Evolutionary conservation across 768 basidiomycete species (phyloP), one percentile per base, ranked within the genome.

Genomic region (Hygrocybe punicea): DNA sequence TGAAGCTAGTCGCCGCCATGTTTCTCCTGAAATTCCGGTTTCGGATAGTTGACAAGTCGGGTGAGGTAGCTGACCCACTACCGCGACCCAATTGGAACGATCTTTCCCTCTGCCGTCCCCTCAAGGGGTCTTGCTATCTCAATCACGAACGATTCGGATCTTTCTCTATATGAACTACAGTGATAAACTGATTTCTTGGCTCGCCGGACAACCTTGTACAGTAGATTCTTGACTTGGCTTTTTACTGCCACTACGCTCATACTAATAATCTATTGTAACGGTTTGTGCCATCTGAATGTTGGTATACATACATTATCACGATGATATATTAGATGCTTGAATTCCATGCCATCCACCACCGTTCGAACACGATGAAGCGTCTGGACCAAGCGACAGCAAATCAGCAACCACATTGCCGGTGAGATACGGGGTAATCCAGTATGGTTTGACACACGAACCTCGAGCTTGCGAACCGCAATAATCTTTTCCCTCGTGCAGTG

Each of bases 31-130:
- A 82, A 25, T 87, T 84, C 66, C 80, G 81, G 59, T 81, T 84
- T 66, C 71, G 70, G 42, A 71, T 84, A 56, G 81, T 88, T 13
- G 83, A 89, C 65, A 69, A 69, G 35, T 66, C 61, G 24, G 88
- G 85, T 35, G 71, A 73, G 60, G 70, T 70, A 6, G 73, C 75
- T 6, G 67, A 69, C 53, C 68, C 73, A 21, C 71, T 76, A 9
- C 86, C 87, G 34, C 76, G 68, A 36, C 89, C 89, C 9, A 85
- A 91, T 65, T 90, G 89, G 89, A 90, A 91, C 69, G 87, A 90
- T 66, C 81, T 81, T 57, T 76, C 88, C 42, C 72, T 83, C 56
- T 88, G 87, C 69, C 80, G 84, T 44, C 87, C 87, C 5, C 75
- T 79, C 52, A 68, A 74, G 52, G 81, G 78, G 37, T 73, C 79